Base-by-base conservation (phyloP, 768 basidiomycete genomes). In the Leccinum disarticulatum region DNA sequence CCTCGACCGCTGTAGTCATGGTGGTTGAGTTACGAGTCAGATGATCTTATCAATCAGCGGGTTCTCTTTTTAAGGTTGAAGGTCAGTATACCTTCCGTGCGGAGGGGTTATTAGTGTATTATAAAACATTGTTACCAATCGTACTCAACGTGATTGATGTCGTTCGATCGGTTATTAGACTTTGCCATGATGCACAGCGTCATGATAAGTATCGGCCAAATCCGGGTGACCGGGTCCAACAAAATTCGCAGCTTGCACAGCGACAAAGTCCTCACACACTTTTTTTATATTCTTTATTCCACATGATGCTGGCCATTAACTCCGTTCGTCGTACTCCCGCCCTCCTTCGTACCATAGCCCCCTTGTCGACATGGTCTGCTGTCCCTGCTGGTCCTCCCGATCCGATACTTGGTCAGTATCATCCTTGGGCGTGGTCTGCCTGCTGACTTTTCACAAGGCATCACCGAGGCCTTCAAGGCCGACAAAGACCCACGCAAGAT, bases 401-500 rank as follows among this genome's bases (percentile, higher is more conserved):
- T 73, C 86, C 94, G 54, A 96, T 96, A 78, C 87, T 96, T 57
- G 94, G 93, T 93, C 56, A 57, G 80, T 72, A 27, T 47, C 1
- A 31, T 59, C 27, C 36, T 60, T 50, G 43, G 30, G 51, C 49
- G n/a, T 52, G 27, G 25, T 49, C 13, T 14, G 30, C 52, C 10
- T 35, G 38, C 58, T 66, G 58, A 65, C 58, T 36, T 57, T 59
- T 49, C 48, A 57, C n/a, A 66, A 92, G 90, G 92, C 62, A 83
- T 99, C 52, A 90, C 91, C 30, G 96, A 98, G 72, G 93, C 94
- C 30, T 99, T 95, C 86, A 97, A 95, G 79, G 93, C 93, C 48
- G 94, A 98, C 84, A 88, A 86, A 68, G 87, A 91, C 73, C 80
- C 91, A 17, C 87, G 87, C 65, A 98, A 98, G 76, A 96, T 99